phyloP scores from a whole-genome alignment of 2,329 filamentous ascomycete species.

The Zymoseptoria brevis region DNA sequence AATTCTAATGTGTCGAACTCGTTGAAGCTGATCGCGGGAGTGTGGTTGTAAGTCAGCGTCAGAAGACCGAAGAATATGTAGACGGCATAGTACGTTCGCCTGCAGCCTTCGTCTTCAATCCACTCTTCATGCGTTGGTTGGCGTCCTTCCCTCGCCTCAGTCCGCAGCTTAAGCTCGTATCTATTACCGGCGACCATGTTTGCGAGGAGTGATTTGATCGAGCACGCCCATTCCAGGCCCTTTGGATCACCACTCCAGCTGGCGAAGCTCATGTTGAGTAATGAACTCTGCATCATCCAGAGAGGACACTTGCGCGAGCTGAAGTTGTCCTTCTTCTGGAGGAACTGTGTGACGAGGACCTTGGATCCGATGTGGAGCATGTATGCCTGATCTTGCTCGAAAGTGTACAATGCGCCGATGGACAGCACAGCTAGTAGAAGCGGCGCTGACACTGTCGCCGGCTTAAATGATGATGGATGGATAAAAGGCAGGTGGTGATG shows the following conservation, averaged over 20 bases:
- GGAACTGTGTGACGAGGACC: constrained; percentile 90
- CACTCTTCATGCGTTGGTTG: constrained; percentile 78
- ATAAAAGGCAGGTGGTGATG: constrained; percentile 95
- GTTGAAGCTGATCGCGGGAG: constrained; percentile 94
- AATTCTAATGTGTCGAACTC: constrained; percentile 91
- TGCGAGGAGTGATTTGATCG: constrained; percentile 93
- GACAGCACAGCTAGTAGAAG: constrained; percentile 84
- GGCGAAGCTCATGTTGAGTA: constrained; percentile 97
- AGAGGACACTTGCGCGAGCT: constrained; percentile 94
- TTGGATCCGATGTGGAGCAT: constrained; percentile 97
- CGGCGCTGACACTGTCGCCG: constrained; percentile 70
- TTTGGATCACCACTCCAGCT: constrained; percentile 99
- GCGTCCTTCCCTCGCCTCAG: constrained; percentile 72
- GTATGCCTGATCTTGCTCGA: constrained; percentile 94
- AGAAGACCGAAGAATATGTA: constrained; percentile 98
- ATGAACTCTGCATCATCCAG: constrained; percentile 95
- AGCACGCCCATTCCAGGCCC: constrained; percentile 96
- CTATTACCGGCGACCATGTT: constrained; percentile 98
- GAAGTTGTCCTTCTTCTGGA: constrained; percentile 98
- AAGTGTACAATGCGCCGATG: constrained; percentile 91
- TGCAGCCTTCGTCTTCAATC: constrained; percentile 94
- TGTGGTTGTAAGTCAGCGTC: constrained; percentile 95
- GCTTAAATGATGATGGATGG: constrained; percentile 83
- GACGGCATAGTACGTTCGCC: constrained; percentile 94
- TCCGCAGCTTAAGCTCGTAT: constrained; percentile 89